A percentile compares a stretch with the other conserved stretches of the same genome.
Conservation (phyloP, 192 early-diverging fungal genomes). For the Coemansia sp. region DNA sequence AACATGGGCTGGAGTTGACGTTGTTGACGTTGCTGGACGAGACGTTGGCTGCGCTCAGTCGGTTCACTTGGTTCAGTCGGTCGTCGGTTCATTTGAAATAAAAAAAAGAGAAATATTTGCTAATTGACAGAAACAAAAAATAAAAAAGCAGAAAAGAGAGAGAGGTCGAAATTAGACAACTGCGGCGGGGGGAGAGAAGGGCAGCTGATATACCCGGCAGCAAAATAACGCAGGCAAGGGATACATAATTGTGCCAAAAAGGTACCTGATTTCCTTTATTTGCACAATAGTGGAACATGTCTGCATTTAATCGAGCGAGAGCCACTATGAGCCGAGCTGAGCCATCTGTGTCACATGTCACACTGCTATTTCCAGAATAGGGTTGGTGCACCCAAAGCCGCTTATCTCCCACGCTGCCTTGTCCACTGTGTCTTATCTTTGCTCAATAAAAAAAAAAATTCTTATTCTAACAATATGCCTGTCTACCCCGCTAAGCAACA, state of each 20-base stretch:
- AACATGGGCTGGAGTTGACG: neutral
- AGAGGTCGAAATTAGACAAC: neutral
- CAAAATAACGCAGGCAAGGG: neutral
- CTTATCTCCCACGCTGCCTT: neutral
- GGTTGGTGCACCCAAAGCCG: neutral
- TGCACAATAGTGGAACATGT: neutral
- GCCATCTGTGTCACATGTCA: constrained; percentile 1
- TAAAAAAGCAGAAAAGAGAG: neutral
- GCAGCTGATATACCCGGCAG: neutral
- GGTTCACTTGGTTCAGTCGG: neutral
- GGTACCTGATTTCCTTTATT: neutral
- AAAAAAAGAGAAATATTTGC: neutral
- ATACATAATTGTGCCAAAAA: neutral
- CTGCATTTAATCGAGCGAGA: neutral
- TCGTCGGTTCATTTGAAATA: constrained; percentile 7
- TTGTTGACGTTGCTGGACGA: constrained; percentile 6
- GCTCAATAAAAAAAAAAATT: neutral
- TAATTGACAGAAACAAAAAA: neutral
- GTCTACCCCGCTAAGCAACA: constrained; percentile 67
- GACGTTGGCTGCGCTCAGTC: neutral
- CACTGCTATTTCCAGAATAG: no score
- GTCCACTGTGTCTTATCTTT: neutral
- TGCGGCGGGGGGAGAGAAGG: neutral
- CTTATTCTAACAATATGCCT: neutral
- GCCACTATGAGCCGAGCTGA: neutral